Base-by-base conservation (phyloP, 2,329 filamentous ascomycete genomes). In the Microsporum canis region DNA sequence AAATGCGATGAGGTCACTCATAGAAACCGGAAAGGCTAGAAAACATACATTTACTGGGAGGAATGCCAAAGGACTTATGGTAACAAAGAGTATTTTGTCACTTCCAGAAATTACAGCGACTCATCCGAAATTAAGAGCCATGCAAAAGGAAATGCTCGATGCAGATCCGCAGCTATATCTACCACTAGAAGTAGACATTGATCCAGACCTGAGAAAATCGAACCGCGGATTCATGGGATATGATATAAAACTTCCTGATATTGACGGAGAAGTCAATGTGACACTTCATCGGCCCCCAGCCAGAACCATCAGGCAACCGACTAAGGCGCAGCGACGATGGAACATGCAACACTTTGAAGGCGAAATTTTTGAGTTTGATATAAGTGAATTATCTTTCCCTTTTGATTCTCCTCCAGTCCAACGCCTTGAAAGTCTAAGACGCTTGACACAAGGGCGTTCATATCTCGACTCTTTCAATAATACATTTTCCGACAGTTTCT, bases 1-100 rank as follows among this genome's bases (percentile, higher is more conserved):
- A 33, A 74, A 73, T 12, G 72, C 79, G 1, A 70, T 84, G 57
- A 80, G 79, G 62, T 69, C 74, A 23, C 70, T 85, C 63, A 71
- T 82, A 41, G 74, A 77, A 43, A 70, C 74, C 23, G 78, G 79
- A 8, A 80, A 78, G 60, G 69, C 86, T 45, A 79, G 78, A 55
- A 79, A 80, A 63, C 68, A 82, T 53, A 77, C 72, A 0, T 84
- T 84, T 66, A 75, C 74, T 14, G 82, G 81, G 64, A 75, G 72
- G 62, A 75, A 77, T 17, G 71, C 68, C 34, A 77, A 77, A 61
- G 80, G 80, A 1, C 66, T 76, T 3, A 76, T 77, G 66, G 72
- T 79, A 17, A 79, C 74, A n/a, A 80, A 77, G 60, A 75, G 72
- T 3, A 76, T 86, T 14, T 66, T 84, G 33, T 75, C 75, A 8